Conservation (phyloP, 1,139 yeast species). For the Yamadazyma membranifaciens region DNA sequence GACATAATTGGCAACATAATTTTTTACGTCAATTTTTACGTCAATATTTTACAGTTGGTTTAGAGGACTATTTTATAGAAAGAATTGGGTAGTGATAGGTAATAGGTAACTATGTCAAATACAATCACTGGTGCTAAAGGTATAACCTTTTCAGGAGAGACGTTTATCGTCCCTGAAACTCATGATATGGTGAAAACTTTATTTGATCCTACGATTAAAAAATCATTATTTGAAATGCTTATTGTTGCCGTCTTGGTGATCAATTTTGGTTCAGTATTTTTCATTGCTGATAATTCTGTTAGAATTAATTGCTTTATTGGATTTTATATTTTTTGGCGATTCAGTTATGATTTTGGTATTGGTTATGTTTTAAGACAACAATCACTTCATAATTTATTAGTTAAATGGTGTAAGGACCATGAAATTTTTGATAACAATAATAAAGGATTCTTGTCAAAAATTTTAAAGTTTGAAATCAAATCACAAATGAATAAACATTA, state of each 20-base stretch:
- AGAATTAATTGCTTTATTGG: slow-evolving; percentile 49
- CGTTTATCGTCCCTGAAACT: slow-evolving; percentile 72
- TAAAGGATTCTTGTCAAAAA: slow-evolving; percentile 34
- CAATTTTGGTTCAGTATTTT: slow-evolving; percentile 52
- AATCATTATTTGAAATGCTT: slow-evolving; percentile 62
- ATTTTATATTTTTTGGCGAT: slow-evolving; percentile 73
- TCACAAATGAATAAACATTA: slow-evolving; percentile 62
- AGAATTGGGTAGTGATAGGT: background rate
- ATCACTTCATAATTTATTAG: slow-evolving; percentile 57
- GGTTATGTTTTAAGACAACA: slow-evolving; percentile 71
- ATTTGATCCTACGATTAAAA: slow-evolving; percentile 72
- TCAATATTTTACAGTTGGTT: background rate
- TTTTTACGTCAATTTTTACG: too few species aligned
- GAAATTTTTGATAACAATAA: slow-evolving; percentile 45
- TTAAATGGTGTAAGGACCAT: slow-evolving; percentile 50
- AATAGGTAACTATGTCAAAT: slow-evolving; percentile 13
- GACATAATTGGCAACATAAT: too few species aligned
- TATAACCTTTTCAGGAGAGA: slow-evolving; percentile 46
- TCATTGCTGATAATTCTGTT: slow-evolving; percentile 24
- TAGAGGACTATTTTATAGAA: background rate
- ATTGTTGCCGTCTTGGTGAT: slow-evolving; percentile 53
- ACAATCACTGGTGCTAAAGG: slow-evolving; percentile 39
- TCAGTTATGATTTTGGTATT: slow-evolving; percentile 76
- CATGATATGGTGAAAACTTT: slow-evolving; percentile 85
- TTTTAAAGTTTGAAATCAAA: slow-evolving; percentile 45